Percentiles rank a stretch among this genome's conserved stretches.
Evolutionary conservation across 2,329 filamentous ascomycete genomes (phyloP).

Genomic region (Neonectria magnoliae): DNA sequence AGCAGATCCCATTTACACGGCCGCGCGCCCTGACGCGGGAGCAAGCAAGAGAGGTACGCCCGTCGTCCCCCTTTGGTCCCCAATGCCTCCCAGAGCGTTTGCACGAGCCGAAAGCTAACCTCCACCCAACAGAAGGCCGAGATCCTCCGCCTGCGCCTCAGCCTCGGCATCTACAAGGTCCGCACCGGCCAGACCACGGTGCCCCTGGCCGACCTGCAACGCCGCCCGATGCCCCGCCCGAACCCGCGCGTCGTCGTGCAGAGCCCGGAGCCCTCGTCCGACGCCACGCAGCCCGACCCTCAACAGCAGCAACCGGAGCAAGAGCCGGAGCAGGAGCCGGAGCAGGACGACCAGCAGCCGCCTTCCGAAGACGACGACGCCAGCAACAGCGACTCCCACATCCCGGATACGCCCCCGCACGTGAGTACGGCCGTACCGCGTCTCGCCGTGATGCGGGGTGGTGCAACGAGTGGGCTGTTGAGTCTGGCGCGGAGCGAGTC

Average conservation of each 20-base stretch:
- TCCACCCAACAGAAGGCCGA: constrained; percentile 64
- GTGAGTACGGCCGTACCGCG: neutral
- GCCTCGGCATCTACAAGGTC: constrained; percentile 79
- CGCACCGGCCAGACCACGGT: constrained; percentile 75
- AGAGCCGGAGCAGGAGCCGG: constrained; percentile 27
- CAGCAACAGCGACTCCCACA: neutral
- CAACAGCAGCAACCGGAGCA: constrained; percentile 20
- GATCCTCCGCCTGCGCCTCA: constrained; percentile 73
- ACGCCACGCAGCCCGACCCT: constrained; percentile 36
- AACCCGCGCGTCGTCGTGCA: constrained; percentile 38
- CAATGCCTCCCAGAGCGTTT: constrained; percentile 3
- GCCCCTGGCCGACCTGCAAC: constrained; percentile 69
- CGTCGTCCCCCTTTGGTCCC: neutral
- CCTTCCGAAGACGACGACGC: constrained; percentile 11
- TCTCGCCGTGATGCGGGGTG: constrained; percentile 57
- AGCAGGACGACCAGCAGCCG: constrained; percentile 22
- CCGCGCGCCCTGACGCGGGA: constrained; percentile 58
- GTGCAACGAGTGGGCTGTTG: constrained; percentile 63
- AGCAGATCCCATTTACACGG: constrained; percentile 22
- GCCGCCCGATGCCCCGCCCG: constrained; percentile 43
- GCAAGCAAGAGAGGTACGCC: constrained; percentile 61
- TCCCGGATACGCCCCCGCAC: constrained; percentile 1
- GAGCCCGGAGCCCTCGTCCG: constrained; percentile 28
- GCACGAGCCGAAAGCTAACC: constrained; percentile 12
- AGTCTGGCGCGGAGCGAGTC: constrained; percentile 51